Evolutionary conservation across 2,329 filamentous ascomycete genomes (phyloP).

Genomic region (Cercospora zeae-maydis): DNA sequence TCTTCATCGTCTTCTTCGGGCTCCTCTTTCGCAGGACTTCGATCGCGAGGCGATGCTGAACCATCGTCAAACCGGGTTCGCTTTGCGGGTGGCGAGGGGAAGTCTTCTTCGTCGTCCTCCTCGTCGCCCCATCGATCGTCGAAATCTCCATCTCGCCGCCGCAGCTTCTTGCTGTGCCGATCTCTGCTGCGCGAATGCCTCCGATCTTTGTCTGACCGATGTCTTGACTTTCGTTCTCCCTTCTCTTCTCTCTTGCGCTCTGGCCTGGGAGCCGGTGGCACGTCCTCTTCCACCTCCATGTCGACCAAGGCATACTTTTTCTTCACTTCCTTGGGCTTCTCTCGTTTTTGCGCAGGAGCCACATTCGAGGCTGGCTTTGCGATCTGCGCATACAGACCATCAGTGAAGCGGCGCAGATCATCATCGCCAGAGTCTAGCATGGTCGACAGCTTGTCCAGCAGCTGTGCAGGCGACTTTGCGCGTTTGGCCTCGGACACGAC

Average conservation of each 20-base stretch:
- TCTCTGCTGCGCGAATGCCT: constrained; percentile 35
- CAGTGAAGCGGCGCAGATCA: constrained; percentile 48
- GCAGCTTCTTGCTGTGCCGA: constrained; percentile 50
- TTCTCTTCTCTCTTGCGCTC: constrained; percentile 26
- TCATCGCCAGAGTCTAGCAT: constrained; percentile 51
- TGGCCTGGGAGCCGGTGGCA: constrained; percentile 21
- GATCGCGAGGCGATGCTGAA: constrained; percentile 32
- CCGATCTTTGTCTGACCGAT: constrained; percentile 39
- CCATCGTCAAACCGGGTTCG: constrained; percentile 64
- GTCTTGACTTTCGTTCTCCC: constrained; percentile 37
- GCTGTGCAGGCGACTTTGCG: constrained; percentile 46
- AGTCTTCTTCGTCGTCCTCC: constrained; percentile 53
- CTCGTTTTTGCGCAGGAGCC: constrained; percentile 16
- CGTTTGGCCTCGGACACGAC: constrained; percentile 53
- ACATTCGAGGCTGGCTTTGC: constrained; percentile 29
- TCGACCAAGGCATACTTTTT: constrained; percentile 55
- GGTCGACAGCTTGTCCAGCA: constrained; percentile 50
- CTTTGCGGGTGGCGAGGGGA: constrained; percentile 67
- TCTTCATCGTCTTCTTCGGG: constrained; percentile 40
- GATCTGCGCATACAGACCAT: constrained; percentile 44
- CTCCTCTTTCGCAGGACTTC: constrained; percentile 22
- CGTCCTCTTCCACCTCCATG: constrained; percentile 49
- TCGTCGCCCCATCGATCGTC: constrained; percentile 77
- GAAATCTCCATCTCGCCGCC: constrained; percentile 56
- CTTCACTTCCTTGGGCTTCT: constrained; percentile 36